Percentiles rank a stretch among this genome's conserved stretches.
Conservation (phyloP, 2,329 filamentous ascomycete genomes). For the Acephala macrosclerotiorum region DNA sequence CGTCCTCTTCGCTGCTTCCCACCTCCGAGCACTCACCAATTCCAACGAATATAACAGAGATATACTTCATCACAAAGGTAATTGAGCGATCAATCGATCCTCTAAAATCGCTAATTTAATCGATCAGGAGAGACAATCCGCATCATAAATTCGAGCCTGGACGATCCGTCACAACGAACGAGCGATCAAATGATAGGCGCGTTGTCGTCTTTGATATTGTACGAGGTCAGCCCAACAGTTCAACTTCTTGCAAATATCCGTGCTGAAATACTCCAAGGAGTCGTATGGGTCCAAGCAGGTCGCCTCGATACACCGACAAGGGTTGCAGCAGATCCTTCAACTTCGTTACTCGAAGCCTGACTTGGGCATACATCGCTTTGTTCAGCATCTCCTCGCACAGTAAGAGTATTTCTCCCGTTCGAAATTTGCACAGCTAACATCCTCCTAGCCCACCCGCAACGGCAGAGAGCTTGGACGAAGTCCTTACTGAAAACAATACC, state of each 20-base stretch:
- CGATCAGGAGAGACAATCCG: background rate
- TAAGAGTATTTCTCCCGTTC: background rate
- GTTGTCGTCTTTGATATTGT: background rate
- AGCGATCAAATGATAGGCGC: slow-evolving; percentile 1
- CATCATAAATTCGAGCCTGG: slow-evolving; percentile 5
- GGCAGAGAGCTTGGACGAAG: background rate
- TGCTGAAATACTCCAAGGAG: background rate
- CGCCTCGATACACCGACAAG: background rate
- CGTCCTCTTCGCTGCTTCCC: background rate
- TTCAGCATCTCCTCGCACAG: slow-evolving; percentile 4
- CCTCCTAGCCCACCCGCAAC: background rate
- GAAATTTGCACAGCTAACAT: background rate
- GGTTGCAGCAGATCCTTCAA: slow-evolving; percentile 3
- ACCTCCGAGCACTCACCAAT: background rate
- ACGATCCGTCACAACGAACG: background rate
- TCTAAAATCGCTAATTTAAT: background rate
- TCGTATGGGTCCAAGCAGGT: background rate
- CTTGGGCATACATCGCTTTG: background rate
- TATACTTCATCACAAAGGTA: slow-evolving; percentile 9
- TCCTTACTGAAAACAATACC: background rate
- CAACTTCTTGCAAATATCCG: background rate
- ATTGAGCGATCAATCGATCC: background rate
- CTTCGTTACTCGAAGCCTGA: background rate
- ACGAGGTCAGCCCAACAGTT: background rate
- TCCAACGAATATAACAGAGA: slow-evolving; percentile 3